These are phyloP conservation scores for Coemansia sp. DNA, from an alignment of 192 early-diverging fungal species.

Conservation along the genomic window DNA sequence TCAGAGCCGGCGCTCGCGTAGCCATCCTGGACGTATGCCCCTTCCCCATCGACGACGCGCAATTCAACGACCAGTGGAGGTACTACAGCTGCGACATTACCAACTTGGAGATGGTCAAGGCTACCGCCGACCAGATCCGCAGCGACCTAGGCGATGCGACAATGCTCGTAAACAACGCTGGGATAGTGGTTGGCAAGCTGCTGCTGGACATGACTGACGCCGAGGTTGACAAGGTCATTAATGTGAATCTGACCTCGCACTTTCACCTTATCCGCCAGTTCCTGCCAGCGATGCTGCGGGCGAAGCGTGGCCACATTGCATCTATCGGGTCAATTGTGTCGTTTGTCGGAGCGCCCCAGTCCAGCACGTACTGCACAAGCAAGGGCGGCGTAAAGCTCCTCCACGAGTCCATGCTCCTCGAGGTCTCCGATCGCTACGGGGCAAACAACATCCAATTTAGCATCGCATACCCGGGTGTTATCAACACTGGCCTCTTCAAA, in stretches of 20 bases:
- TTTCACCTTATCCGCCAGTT: constrained; percentile 75
- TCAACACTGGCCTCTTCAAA: constrained; percentile 71
- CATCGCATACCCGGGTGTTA: constrained; percentile 67
- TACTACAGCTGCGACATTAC: constrained; percentile 46
- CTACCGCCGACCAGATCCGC: constrained; percentile 22
- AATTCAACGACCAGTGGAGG: constrained; percentile 15
- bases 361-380: constrained; percentile 74
- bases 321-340: constrained; percentile 36
- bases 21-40: constrained; percentile 41
- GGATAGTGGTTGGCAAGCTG: constrained; percentile 63
- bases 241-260: constrained; percentile 73
- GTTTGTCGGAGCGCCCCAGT: constrained; percentile 54
- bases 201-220: constrained; percentile 61
- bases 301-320: constrained; percentile 77
- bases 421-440: constrained; percentile 62
- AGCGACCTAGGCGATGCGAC: constrained; percentile 68
- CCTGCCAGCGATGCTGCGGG: constrained; percentile 70
- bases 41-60: constrained; percentile 20
- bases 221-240: constrained; percentile 63
- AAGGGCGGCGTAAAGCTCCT: constrained; percentile 75
- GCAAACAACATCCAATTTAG: constrained; percentile 65
- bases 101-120: constrained; percentile 23
- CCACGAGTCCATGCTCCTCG: constrained; percentile 73
- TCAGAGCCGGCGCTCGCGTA: constrained; percentile 34
- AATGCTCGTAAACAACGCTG: constrained; percentile 81